These are phyloP conservation scores for Fraxinus xanthoxyloides DNA, from an alignment of 305 asterid species.

Conservation along the genomic window DNA sequence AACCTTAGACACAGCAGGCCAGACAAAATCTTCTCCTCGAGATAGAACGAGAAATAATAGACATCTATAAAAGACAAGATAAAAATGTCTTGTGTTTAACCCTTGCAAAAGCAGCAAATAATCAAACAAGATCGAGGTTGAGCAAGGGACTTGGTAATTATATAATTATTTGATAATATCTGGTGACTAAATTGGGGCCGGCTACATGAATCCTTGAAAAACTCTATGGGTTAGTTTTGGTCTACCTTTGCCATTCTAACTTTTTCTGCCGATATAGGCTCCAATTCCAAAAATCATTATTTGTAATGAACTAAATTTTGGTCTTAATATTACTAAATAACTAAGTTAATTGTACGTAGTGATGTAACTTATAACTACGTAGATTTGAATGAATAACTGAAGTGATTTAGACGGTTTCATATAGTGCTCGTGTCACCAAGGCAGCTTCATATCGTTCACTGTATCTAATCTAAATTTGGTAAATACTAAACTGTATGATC, in stretches of 20 bases:
- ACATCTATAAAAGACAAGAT: background rate
- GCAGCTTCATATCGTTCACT: background rate
- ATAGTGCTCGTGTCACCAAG: background rate
- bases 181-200: background rate
- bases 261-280: background rate
- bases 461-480: background rate
- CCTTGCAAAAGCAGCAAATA: background rate
- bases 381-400: background rate
- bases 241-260: background rate
- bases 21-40: background rate
- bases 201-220: background rate
- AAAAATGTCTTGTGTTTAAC: background rate
- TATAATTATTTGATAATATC: background rate
- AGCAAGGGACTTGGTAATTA: background rate
- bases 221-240: background rate
- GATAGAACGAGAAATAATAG: background rate
- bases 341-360: background rate
- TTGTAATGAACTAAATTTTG: background rate
- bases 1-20: background rate
- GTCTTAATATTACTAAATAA: background rate
- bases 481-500: background rate
- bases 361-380: background rate
- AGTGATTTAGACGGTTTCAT: background rate
- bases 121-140: background rate
- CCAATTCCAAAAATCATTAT: background rate